Evolutionary conservation across 2,329 filamentous ascomycete species (phyloP), one percentile per base, ranked within the genome.

Genomic region (Neofusicoccum sp.): DNA sequence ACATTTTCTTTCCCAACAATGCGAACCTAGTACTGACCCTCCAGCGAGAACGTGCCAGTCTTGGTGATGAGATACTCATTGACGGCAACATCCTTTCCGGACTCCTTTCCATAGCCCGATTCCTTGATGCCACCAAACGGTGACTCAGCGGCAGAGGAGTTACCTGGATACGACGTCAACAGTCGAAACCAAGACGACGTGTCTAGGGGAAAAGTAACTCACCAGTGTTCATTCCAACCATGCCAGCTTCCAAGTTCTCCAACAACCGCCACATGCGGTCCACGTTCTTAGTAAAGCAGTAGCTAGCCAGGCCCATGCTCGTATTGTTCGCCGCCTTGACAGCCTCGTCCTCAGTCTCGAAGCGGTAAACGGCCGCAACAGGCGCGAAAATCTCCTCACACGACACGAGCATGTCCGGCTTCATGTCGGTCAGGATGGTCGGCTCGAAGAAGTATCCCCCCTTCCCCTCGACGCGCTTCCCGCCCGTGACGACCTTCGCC

Each of bases 51-150:
- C 1, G 85, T 87, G 11, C 84, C 85, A 1, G 85, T 87, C 77
- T 87, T 87, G 16, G 82, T 83, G 50, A 87, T 80, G 69, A 84
- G 64, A 68, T 85, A 86, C 69, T 86, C 84, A 31, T 81, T 77
- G 31, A 86, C 78, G 2, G 84, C 85, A 44, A 87, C 84, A 64
- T 86, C 84, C 71, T 85, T 87, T 22, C 85, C 85, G 14, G 79
- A 82, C 69, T 87, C 85, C 74, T 87, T 87, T 39, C 85, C 85
- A 70, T 87, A 87, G 0, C 85, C 85, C 4, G 81, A 84, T 68
- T 87, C 84, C 74, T 87, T 87, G 67, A 87, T 85, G 3, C 85
- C 85, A 28, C 85, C 85, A 67, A 87, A 87, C 2, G 85, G 85
- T 29, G 82, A 82, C 70, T 87, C 85, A 0, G 85, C 84, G 2